Conservation (phyloP, 148 eudicot species). For the Silene latifolia region DNA sequence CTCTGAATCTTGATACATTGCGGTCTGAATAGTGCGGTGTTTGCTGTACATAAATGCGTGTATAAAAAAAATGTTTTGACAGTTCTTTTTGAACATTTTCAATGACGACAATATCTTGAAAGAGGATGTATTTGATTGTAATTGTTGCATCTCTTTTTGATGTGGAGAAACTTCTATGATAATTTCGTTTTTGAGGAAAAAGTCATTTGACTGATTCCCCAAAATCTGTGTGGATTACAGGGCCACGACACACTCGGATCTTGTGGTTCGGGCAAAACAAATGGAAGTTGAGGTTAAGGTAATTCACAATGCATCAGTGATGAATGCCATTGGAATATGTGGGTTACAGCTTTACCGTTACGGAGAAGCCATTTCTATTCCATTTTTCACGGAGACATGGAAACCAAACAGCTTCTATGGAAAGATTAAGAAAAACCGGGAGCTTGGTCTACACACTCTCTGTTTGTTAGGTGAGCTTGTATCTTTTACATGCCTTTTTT, state of each 20-base stretch:
- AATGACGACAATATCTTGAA: not conserved
- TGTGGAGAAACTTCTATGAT: not conserved
- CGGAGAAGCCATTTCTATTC: constrained; percentile 92
- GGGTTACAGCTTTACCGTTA: constrained; percentile 89
- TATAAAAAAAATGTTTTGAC: not conserved
- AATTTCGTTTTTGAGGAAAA: too few relatives aligned
- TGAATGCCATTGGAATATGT: constrained; percentile 90
- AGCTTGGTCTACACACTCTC: constrained; percentile 80
- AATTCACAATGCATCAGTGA: constrained; percentile 86
- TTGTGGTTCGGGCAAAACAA: constrained; percentile 88
- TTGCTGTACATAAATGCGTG: not conserved
- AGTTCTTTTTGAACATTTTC: not conserved
- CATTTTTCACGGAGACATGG: constrained; percentile 94
- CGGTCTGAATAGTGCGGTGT: not conserved
- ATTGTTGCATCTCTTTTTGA: not conserved
- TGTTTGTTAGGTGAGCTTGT: constrained; percentile 71
- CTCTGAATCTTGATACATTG: not conserved
- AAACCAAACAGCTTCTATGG: constrained; percentile 91
- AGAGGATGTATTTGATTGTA: not conserved
- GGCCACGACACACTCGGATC: constrained; percentile 93
- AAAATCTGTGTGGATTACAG: constrained; percentile 30
- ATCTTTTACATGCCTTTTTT: not conserved
- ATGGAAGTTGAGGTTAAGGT: constrained; percentile 71
- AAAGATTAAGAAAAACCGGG: constrained; percentile 68
- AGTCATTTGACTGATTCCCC: not conserved